Evolutionary conservation across 2,329 filamentous ascomycete genomes (phyloP).

Genomic region (Paraconiothyrium sp.): DNA sequence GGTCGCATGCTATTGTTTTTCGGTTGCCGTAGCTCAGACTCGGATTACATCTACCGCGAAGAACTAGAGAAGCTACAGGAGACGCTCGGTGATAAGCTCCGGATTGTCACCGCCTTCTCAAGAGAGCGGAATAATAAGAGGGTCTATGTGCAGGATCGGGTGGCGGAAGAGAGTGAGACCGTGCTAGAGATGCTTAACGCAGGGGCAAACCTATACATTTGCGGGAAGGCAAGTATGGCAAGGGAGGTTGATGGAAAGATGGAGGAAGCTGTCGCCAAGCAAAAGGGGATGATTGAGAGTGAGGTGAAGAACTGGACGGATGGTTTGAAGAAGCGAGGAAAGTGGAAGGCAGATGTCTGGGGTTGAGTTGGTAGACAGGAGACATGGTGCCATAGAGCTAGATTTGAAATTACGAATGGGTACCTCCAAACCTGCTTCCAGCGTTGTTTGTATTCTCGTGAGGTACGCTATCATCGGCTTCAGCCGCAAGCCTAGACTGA

Average conservation of each 20-base stretch:
- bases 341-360: slow-evolving; percentile 66
- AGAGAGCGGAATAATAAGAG: slow-evolving; percentile 24
- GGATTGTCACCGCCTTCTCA: slow-evolving; percentile 40
- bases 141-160: slow-evolving; percentile 53
- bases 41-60: slow-evolving; percentile 47
- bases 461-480: background rate
- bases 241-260: slow-evolving; percentile 54
- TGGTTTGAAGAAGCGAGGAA: slow-evolving; percentile 59
- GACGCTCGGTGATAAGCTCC: slow-evolving; percentile 33
- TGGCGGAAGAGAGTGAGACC: slow-evolving; percentile 39
- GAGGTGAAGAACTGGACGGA: slow-evolving; percentile 59
- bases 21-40: slow-evolving; percentile 34
- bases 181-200: slow-evolving; percentile 49
- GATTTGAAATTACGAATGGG: background rate
- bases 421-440: background rate
- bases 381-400: background rate
- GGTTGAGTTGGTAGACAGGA: slow-evolving; percentile 28
- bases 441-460: background rate
- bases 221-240: slow-evolving; percentile 53
- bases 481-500: background rate
- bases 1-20: slow-evolving; percentile 47
- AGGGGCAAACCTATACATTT: slow-evolving; percentile 54
- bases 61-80: slow-evolving; percentile 34
- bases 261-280: slow-evolving; percentile 46
- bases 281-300: slow-evolving; percentile 51